phyloP scores from a whole-genome alignment of 2,329 filamentous ascomycete species.

The Alternaria novae-zelandiae region DNA sequence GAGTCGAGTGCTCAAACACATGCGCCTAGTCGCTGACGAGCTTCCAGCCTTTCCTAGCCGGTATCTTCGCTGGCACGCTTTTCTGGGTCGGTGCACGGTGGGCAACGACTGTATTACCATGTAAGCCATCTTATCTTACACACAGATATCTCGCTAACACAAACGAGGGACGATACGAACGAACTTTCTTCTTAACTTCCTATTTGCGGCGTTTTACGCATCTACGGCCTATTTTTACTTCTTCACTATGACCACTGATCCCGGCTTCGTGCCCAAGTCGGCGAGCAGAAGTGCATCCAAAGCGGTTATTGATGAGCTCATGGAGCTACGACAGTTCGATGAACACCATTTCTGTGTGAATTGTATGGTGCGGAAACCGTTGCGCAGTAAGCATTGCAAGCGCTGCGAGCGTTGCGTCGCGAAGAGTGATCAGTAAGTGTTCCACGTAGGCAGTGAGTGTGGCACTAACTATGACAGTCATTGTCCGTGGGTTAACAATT shows the following conservation, averaged over 20 bases:
- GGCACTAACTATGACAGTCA: constrained; percentile 65
- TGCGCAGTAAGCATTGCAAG: constrained; percentile 95
- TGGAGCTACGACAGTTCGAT: constrained; percentile 87
- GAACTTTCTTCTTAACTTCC: constrained; percentile 77
- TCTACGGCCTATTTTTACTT: constrained; percentile 86
- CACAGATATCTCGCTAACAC: constrained; percentile 37
- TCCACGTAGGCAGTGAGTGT: background rate
- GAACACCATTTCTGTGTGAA: constrained; percentile 91
- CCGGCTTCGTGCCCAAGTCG: constrained; percentile 90
- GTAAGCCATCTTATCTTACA: constrained; percentile 54
- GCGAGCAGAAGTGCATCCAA: constrained; percentile 90
- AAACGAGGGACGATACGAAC: constrained; percentile 66
- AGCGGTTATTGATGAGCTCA: constrained; percentile 83
- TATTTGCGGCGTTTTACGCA: constrained; percentile 69
- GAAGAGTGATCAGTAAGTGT: constrained; percentile 90
- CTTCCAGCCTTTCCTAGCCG: constrained; percentile 81
- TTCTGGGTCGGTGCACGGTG: constrained; percentile 83
- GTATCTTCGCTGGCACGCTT: constrained; percentile 87
- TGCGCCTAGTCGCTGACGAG: constrained; percentile 13
- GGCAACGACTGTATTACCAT: constrained; percentile 74
- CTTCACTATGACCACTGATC: constrained; percentile 84
- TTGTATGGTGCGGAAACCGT: constrained; percentile 91
- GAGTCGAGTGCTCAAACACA: constrained; percentile 43
- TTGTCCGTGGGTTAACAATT: constrained; percentile 98
- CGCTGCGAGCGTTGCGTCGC: constrained; percentile 91